These are phyloP conservation scores for Kluyveromyces dobzhanskii DNA, from an alignment of 805 yeast species.

Conservation along the genomic window DNA sequence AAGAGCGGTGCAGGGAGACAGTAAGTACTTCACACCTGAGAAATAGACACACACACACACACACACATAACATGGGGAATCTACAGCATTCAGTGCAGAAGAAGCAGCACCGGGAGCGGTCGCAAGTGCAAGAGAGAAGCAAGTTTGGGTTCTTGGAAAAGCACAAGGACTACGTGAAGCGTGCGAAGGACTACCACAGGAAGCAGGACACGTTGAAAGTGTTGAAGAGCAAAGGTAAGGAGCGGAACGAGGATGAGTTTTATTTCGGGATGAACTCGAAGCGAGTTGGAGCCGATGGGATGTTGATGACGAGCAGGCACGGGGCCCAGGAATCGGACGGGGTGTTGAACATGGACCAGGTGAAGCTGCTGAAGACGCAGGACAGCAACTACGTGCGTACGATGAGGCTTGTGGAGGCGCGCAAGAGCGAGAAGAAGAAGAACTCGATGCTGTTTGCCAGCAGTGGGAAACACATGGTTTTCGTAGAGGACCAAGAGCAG, in stretches of 20 bases:
- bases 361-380: conserved; percentile 78
- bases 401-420: conserved; percentile 58
- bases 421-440: conserved; percentile 47
- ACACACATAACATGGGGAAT: conserved; percentile 43
- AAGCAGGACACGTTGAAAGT: conserved; percentile 57
- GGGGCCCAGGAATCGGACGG: conserved; percentile 35
- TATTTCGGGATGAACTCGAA: conserved; percentile 83
- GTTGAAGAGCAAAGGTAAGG: conserved; percentile 60
- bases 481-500: conserved; percentile 58
- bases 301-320: conserved; percentile 53
- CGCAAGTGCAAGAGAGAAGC: conserved; percentile 71
- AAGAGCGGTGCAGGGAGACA: too few species aligned
- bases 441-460: conserved; percentile 42
- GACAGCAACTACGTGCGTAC: conserved; percentile 82
- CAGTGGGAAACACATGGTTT: conserved; percentile 75
- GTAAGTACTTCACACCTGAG: too few species aligned
- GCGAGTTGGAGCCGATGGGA: conserved; percentile 63
- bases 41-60: too few species aligned
- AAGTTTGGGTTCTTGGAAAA: conserved; percentile 84
- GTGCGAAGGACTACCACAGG: conserved; percentile 58
- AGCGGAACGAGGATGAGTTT: conserved; percentile 89
- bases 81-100: conserved; percentile 87
- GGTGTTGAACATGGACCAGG: conserved; percentile 60
- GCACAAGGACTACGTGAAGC: conserved; percentile 72
- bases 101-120: conserved; percentile 91